A percentile compares a stretch with the other conserved stretches of the same genome.
Conservation (phyloP, 176 grass and related monocot species). For the Aegilops sharonensis region DNA sequence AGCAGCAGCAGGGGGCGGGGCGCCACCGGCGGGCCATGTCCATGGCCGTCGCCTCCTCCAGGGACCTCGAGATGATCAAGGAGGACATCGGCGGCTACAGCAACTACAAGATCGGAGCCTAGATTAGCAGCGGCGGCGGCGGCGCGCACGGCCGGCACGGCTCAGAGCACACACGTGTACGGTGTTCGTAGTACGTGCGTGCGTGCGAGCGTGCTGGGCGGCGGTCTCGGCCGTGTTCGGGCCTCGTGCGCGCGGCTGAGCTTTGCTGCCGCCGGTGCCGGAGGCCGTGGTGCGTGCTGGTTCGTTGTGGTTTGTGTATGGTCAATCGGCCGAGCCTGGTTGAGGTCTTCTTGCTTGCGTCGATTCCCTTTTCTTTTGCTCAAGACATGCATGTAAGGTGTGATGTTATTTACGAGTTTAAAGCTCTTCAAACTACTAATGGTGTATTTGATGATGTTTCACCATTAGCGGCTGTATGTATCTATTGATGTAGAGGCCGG, state of each 20-base stretch:
- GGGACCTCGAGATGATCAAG: conserved; percentile 50
- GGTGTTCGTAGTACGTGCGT: neutral
- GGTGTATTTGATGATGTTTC: neutral
- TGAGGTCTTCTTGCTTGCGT: neutral
- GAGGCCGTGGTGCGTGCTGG: neutral
- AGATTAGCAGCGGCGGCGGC: neutral
- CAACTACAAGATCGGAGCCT: conserved; percentile 38
- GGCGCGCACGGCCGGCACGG: neutral
- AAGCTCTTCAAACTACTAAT: neutral
- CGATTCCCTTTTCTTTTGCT: neutral
- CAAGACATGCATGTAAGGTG: conserved; percentile 16
- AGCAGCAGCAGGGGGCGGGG: neutral
- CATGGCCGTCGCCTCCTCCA: conserved; percentile 42
- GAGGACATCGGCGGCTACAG: conserved; percentile 39
- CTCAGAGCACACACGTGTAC: neutral
- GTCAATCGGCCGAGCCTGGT: neutral
- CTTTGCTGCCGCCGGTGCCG: neutral
- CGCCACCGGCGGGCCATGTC: conserved; percentile 45
- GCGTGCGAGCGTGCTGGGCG: neutral
- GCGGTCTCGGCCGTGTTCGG: neutral
- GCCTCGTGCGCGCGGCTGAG: neutral
- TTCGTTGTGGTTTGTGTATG: neutral
- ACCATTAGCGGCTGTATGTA: no score
- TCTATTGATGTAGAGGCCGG: no score
- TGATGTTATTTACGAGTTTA: conserved; percentile 8